These are phyloP conservation scores for Cicer yamashitae DNA, from an alignment of 306 rosid species.

Conservation along the genomic window DNA sequence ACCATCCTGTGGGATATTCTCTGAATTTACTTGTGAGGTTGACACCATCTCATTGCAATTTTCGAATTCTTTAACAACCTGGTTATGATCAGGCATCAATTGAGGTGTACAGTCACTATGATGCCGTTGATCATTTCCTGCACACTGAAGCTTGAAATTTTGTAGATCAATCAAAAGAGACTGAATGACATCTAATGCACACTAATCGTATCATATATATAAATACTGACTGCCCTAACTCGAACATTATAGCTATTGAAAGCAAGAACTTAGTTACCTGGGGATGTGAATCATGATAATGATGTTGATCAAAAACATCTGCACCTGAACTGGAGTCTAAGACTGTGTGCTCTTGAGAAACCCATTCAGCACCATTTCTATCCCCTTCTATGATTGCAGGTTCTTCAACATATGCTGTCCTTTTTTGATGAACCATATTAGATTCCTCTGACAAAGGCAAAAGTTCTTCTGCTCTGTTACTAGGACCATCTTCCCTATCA, in stretches of 20 bases:
- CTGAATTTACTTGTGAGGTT: constrained; percentile 48
- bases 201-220: constrained; percentile 5
- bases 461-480: constrained; percentile 39
- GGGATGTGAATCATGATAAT: constrained; percentile 47
- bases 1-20: constrained; percentile 41
- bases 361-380: constrained; percentile 42
- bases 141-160: constrained; percentile 48
- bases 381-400: constrained; percentile 40
- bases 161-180: constrained; percentile 22
- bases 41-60: constrained; percentile 40
- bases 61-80: constrained; percentile 44
- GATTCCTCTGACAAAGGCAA: constrained; percentile 44
- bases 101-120: constrained; percentile 37
- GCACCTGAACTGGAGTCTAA: constrained; percentile 34
- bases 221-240: constrained; percentile 16
- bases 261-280: constrained; percentile 52
- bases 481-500: constrained; percentile 32
- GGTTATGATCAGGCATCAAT: constrained; percentile 47
- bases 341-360: constrained; percentile 40
- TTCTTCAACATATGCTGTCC: constrained; percentile 34
- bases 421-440: constrained; percentile 39
- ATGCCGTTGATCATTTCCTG: constrained; percentile 44
- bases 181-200: background rate
- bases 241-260: background rate
- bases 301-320: constrained; percentile 39